A percentile compares a stretch with the other conserved stretches of the same genome.
Evolutionary conservation across 805 yeast genomes (phyloP).

Genomic region (Wickerhamiella kazuoi): DNA sequence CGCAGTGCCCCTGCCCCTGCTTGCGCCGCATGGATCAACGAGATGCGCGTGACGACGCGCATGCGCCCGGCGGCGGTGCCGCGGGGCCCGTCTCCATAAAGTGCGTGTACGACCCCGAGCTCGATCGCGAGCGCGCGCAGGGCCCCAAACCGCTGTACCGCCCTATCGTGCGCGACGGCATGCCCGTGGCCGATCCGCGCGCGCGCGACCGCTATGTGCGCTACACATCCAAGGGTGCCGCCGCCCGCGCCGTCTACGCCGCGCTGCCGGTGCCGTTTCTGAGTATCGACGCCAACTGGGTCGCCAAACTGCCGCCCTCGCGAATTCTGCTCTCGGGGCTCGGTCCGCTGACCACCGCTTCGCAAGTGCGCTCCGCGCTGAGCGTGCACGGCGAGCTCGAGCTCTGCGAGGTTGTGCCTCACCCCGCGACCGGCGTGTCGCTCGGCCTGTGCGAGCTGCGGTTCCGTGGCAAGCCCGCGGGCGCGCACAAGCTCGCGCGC

Average conservation of each 20-base stretch:
- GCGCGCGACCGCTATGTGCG: neutral
- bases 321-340: slow-evolving; percentile 1
- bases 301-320: slow-evolving; percentile 3
- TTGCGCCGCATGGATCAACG: too few relatives aligned
- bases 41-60: too few relatives aligned
- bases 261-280: slow-evolving; percentile 4
- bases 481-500: neutral
- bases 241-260: slow-evolving; percentile 2
- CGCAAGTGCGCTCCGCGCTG: slow-evolving; percentile 2
- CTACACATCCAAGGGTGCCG: neutral
- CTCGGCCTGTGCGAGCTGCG: neutral
- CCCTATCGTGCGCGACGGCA: neutral
- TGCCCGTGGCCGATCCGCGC: neutral
- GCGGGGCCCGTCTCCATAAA: too few relatives aligned
- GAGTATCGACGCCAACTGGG: slow-evolving; percentile 1
- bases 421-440: slow-evolving; percentile 1
- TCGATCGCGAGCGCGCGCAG: neutral
- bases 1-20: too few relatives aligned
- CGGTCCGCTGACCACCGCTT: slow-evolving; percentile 1
- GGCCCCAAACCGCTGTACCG: neutral
- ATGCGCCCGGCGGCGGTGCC: too few relatives aligned
- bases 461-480: neutral
- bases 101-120: neutral
- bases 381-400: slow-evolving; percentile 1
- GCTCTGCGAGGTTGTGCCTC: slow-evolving; percentile 2